Evolutionary conservation across 805 yeast genomes (phyloP).

Genomic region (Saturnispora silvae): DNA sequence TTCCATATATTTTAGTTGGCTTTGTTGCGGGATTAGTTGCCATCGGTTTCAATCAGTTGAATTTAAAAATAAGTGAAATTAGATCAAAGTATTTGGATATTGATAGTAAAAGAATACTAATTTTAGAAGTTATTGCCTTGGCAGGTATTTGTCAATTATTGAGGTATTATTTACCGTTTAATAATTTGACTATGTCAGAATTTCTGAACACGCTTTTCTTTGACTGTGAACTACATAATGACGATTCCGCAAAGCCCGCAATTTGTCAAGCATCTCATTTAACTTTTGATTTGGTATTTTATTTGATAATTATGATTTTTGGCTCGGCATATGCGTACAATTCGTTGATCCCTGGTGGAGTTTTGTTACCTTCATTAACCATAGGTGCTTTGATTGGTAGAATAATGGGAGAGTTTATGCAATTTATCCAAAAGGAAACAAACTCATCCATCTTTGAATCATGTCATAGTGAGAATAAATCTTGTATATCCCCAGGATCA

Average conservation of each 20-base stretch:
- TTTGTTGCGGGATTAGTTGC: conserved; percentile 62
- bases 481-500: conserved; percentile 73
- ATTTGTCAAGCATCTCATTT: conserved; percentile 21
- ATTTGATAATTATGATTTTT: conserved; percentile 24
- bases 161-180: conserved; percentile 37
- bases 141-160: conserved; percentile 42
- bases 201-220: conserved; percentile 52
- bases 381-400: conserved; percentile 55
- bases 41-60: conserved; percentile 37
- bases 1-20: conserved; percentile 68
- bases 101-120: conserved; percentile 30
- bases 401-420: conserved; percentile 41
- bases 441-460: conserved; percentile 28
- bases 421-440: conserved; percentile 34
- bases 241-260: conserved; percentile 9
- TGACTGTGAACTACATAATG: conserved; percentile 38
- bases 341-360: conserved; percentile 56
- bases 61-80: conserved; percentile 32
- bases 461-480: conserved; percentile 30
- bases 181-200: conserved; percentile 45
- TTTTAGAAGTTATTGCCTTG: conserved; percentile 31
- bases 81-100: conserved; percentile 20
- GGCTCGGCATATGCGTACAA: conserved; percentile 66
- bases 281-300: conserved; percentile 25
- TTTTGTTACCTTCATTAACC: conserved; percentile 51